Conservation (phyloP, 148 eudicot genomes). For the Rhododendron henanense region DNA sequence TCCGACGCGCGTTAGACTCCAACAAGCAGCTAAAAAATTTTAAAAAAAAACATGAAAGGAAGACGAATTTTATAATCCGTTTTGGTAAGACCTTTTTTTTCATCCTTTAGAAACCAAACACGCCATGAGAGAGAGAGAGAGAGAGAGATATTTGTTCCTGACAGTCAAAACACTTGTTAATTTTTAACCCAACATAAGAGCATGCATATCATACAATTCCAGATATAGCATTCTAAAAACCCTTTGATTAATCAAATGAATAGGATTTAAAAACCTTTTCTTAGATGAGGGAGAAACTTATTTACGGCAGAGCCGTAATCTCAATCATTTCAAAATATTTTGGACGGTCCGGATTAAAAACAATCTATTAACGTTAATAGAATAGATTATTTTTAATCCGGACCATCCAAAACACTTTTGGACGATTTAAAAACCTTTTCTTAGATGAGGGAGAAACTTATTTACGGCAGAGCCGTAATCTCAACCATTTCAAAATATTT, state of each 20-base stretch:
- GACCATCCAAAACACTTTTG: no score
- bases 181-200: neutral
- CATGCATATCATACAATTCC: neutral
- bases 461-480: no score
- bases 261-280: neutral
- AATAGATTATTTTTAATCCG: no score
- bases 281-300: no score
- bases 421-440: neutral
- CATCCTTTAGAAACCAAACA: neutral
- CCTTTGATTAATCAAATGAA: neutral
- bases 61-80: no score
- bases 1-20: no score
- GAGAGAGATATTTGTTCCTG: neutral
- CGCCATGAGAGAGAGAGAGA: neutral
- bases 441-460: no score
- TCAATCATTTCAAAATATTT: rapidly evolving
- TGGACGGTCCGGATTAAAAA: no score
- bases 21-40: neutral
- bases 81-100: neutral
- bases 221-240: neutral
- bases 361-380: no score
- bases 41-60: no score
- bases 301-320: no score
- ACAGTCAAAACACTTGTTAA: neutral
- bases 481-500: rapidly evolving